phyloP scores from a whole-genome alignment of 306 rosid genomes.

The Pueraria montana region DNA sequence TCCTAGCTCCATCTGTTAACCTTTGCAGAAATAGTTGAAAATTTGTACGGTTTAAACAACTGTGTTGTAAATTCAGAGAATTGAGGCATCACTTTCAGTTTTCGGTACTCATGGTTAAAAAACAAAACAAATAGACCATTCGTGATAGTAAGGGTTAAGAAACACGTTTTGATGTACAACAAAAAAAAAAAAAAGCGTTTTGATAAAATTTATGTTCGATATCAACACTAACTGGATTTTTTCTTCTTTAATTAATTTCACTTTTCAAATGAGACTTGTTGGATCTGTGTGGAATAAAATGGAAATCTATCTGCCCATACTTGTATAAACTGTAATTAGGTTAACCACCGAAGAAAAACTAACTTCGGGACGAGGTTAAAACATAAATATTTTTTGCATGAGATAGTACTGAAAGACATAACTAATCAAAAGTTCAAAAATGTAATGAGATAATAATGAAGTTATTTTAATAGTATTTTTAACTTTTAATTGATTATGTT shows the following conservation, averaged over 20 bases:
- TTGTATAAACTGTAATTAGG: neutral
- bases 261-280: neutral
- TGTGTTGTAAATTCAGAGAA: neutral
- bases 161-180: neutral
- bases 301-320: neutral
- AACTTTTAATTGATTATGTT: neutral
- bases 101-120: neutral
- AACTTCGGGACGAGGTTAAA: neutral
- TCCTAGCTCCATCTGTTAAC: neutral
- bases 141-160: neutral
- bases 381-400: too few relatives aligned
- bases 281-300: neutral
- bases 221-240: neutral
- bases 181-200: too few relatives aligned
- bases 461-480: neutral
- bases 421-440: neutral
- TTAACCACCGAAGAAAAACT: neutral
- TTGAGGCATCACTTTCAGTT: neutral
- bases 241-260: too few relatives aligned
- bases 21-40: neutral
- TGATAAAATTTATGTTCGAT: neutral
- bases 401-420: neutral
- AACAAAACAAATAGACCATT: neutral
- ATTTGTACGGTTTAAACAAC: neutral
- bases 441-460: neutral